Percentiles rank a stretch among this genome's conserved stretches.
Evolutionary conservation across 2,329 filamentous ascomycete genomes (phyloP).

Genomic region (Pseudocercospora fijiensis): DNA sequence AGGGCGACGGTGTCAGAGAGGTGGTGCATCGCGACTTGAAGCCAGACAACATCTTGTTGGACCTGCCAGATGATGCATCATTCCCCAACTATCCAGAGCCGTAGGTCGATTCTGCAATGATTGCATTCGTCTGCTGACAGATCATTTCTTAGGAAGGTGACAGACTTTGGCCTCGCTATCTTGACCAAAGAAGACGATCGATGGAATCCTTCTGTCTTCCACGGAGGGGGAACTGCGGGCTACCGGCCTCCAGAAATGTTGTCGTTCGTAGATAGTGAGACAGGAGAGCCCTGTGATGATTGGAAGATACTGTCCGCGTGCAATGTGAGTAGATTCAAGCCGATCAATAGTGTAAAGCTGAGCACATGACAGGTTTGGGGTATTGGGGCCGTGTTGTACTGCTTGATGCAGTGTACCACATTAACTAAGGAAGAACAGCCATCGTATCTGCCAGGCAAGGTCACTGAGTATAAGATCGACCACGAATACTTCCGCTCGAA

Average conservation of each 20-base stretch:
- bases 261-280: conserved; percentile 7
- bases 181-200: conserved; percentile 17
- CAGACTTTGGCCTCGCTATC: conserved; percentile 24
- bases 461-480: neutral
- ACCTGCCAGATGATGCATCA: conserved; percentile 1
- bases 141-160: conserved; percentile 11
- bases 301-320: conserved; percentile 19
- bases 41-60: conserved; percentile 26
- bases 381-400: conserved; percentile 15
- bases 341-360: neutral
- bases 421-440: neutral
- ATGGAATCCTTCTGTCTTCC: conserved; percentile 17
- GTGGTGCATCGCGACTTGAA: conserved; percentile 30
- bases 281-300: conserved; percentile 15
- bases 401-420: conserved; percentile 2
- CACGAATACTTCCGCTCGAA: neutral
- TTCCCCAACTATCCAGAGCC: conserved; percentile 11
- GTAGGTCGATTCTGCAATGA: neutral
- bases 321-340: conserved; percentile 9
- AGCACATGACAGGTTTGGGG: conserved; percentile 14
- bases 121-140: neutral
- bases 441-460: conserved; percentile 9
- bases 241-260: conserved; percentile 20
- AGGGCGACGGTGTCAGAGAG: conserved; percentile 10
- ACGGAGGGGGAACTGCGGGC: conserved; percentile 14